Conservation (phyloP, 202 grass and related monocot species). For the Panicum virgatum region DNA sequence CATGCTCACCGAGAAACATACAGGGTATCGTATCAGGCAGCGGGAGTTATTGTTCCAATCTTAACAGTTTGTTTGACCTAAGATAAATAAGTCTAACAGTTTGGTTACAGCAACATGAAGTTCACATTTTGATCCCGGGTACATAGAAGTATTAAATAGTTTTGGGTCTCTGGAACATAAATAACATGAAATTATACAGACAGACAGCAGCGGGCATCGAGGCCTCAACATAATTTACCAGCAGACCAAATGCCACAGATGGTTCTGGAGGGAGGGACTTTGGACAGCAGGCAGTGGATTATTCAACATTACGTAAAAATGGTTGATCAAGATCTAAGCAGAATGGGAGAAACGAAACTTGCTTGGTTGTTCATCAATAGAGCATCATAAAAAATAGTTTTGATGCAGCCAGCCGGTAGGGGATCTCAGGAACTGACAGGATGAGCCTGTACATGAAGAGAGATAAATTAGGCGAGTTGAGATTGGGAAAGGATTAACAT, state of each 20-base stretch:
- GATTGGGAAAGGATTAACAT: conserved; percentile 4
- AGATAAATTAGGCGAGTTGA: neutral
- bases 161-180: neutral
- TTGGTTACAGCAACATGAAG: neutral
- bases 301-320: conserved; percentile 7
- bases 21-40: neutral
- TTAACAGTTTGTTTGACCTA: neutral
- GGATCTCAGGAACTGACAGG: neutral
- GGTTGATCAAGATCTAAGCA: neutral
- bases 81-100: neutral
- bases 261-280: neutral
- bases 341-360: conserved; percentile 24
- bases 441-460: conserved; percentile 19
- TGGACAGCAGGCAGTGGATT: conserved; percentile 18
- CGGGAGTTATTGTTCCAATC: neutral
- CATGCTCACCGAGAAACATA: neutral
- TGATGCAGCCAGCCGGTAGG: neutral
- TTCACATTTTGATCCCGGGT: neutral
- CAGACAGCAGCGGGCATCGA: neutral
- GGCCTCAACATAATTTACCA: conserved; percentile 18
- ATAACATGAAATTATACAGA: conserved; percentile 22
- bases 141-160: neutral
- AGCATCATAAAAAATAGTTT: conserved; percentile 4
- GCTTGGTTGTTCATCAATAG: conserved; percentile 30
- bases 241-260: neutral